A percentile compares a stretch with the other conserved stretches of the same genome.
Conservation (phyloP, 331 rosid species). For the Spiraea crenata region DNA sequence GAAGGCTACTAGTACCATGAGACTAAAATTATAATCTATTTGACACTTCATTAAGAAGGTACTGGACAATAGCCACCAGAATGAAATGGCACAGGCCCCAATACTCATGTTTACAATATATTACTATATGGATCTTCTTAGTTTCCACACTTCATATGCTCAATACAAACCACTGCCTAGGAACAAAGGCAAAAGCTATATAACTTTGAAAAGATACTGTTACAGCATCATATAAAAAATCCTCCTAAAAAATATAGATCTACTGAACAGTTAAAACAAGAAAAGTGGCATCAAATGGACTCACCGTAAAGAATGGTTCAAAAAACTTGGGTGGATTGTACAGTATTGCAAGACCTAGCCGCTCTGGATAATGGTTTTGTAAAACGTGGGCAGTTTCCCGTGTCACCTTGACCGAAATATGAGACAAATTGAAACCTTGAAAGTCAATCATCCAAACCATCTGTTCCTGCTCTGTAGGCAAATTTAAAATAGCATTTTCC, state of each 20-base stretch:
- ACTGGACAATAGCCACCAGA: not conserved
- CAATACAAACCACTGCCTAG: not conserved
- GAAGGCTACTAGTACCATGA: not conserved
- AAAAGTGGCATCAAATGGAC: slow-evolving; percentile 11
- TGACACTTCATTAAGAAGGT: not conserved
- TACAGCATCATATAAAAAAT: not conserved
- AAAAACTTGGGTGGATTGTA: slow-evolving; percentile 79
- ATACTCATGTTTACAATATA: not conserved
- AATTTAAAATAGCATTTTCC: slow-evolving; percentile 76
- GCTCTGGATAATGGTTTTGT: slow-evolving; percentile 81
- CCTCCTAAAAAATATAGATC: slow-evolving; percentile 2
- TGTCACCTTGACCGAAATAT: slow-evolving; percentile 67
- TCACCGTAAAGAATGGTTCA: slow-evolving; percentile 77
- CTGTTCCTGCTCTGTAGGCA: slow-evolving; percentile 65
- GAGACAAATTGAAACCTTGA: slow-evolving; percentile 62
- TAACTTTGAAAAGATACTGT: not conserved
- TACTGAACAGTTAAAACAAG: slow-evolving; percentile 8
- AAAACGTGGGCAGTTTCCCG: slow-evolving; percentile 63
- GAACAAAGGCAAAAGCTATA: not conserved
- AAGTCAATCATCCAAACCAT: slow-evolving; percentile 91
- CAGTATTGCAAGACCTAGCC: slow-evolving; percentile 72
- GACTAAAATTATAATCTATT: not conserved
- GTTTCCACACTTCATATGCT: not conserved
- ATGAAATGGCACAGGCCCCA: not conserved
- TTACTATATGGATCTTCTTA: not conserved